Conservation (phyloP, 176 grass and related monocot genomes). For the Saccharum spontaneum region DNA sequence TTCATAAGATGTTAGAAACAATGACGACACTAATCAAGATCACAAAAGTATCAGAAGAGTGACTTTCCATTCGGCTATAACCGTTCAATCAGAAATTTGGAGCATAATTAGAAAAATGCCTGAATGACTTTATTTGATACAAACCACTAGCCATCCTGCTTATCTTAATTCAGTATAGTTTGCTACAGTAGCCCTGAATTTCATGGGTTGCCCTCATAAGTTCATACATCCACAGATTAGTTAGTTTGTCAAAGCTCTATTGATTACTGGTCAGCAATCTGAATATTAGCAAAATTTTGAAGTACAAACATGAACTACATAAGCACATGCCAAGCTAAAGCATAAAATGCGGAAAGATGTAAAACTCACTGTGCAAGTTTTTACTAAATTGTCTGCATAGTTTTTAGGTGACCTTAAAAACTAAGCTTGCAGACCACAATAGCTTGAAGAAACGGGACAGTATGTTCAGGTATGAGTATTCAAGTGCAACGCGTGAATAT, state of each 20-base stretch:
- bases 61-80: not conserved
- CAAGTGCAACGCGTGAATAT: not conserved
- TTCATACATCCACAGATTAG: not conserved
- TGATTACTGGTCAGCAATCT: not conserved
- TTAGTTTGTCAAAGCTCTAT: not conserved
- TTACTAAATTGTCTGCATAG: not conserved
- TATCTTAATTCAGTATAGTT: not conserved
- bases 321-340: not conserved
- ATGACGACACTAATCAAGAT: not conserved
- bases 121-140: slow-evolving; percentile 4
- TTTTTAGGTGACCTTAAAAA: not conserved
- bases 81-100: not conserved
- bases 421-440: not conserved
- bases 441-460: not conserved
- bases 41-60: slow-evolving; percentile 1
- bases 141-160: not conserved
- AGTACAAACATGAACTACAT: not conserved
- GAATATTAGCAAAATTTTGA: not conserved
- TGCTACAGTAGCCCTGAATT: not conserved
- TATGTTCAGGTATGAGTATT: not conserved
- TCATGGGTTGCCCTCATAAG: slow-evolving; percentile 6
- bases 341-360: not conserved
- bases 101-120: not conserved
- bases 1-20: not conserved
- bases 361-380: not conserved